Percentiles rank a stretch among this genome's conserved stretches.
Evolutionary conservation across 176 grass and related monocot genomes (phyloP).

Genomic region (Musa acuminata): DNA sequence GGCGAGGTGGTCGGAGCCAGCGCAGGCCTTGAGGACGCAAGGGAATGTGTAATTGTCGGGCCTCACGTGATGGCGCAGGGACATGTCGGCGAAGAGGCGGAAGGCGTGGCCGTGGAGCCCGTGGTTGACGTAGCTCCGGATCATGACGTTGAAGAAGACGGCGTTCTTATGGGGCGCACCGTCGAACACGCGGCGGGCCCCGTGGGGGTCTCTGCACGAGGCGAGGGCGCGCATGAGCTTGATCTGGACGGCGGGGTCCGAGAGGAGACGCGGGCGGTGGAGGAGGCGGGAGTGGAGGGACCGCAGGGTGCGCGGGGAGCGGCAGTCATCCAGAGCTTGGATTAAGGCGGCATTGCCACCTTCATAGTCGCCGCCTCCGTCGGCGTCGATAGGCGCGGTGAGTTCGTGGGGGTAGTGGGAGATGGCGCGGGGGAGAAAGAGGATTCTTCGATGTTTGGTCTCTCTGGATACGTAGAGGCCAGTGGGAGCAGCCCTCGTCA

Average conservation of each 20-base stretch:
- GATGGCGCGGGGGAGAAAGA: background rate
- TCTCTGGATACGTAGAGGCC: background rate
- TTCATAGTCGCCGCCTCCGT: background rate
- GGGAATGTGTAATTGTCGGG: slow-evolving; percentile 74
- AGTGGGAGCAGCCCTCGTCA: background rate
- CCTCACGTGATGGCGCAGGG: slow-evolving; percentile 21
- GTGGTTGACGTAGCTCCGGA: slow-evolving; percentile 40
- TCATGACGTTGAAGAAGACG: slow-evolving; percentile 59
- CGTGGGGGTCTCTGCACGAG: slow-evolving; percentile 41
- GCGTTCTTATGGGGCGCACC: slow-evolving; percentile 12
- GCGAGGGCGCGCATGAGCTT: slow-evolving; percentile 70
- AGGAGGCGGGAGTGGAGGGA: slow-evolving; percentile 38
- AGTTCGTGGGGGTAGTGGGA: background rate
- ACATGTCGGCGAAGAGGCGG: slow-evolving; percentile 42
- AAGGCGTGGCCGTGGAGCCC: slow-evolving; percentile 43
- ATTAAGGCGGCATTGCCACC: slow-evolving; percentile 20
- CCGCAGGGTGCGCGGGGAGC: slow-evolving; percentile 28
- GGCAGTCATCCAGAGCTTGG: slow-evolving; percentile 38
- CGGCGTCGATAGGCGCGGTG: background rate
- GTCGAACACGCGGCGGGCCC: slow-evolving; percentile 39
- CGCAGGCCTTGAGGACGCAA: slow-evolving; percentile 63
- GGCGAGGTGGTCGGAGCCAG: slow-evolving; percentile 25
- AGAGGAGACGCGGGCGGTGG: slow-evolving; percentile 23
- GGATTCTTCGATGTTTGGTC: background rate
- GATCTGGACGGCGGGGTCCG: slow-evolving; percentile 28